A percentile compares a stretch with the other conserved stretches of the same genome.
Evolutionary conservation across 805 yeast genomes (phyloP).

Genomic region (Ogataea polymorpha): DNA sequence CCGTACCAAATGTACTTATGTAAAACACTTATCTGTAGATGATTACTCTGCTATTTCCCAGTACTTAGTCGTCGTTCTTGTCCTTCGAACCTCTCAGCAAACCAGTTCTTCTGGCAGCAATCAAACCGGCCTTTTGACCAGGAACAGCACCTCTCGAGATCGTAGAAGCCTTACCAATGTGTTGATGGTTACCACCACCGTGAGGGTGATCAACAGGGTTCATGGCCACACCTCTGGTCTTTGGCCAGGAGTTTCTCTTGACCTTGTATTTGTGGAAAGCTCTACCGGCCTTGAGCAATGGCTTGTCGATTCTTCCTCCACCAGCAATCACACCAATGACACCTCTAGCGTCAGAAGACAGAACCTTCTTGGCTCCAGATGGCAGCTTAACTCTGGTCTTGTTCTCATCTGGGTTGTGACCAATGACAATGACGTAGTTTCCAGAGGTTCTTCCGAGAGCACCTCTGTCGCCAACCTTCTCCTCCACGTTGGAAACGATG

Average conservation of each 20-base stretch:
- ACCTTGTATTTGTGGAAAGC: constrained; percentile 99
- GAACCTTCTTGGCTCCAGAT: constrained; percentile 97
- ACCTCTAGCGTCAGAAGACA: constrained; percentile 97
- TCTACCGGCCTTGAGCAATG: constrained; percentile 99
- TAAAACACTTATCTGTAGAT: constrained; percentile 1
- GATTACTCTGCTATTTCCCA: constrained; percentile 9
- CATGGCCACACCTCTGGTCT: constrained; percentile 99
- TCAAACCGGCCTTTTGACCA: constrained; percentile 99
- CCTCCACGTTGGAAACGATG: constrained; percentile 96
- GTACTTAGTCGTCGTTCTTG: constrained; percentile 32
- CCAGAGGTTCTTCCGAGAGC: constrained; percentile 99
- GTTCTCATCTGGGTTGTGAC: constrained; percentile 99
- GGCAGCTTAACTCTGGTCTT: constrained; percentile 99
- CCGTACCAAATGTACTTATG: neutral
- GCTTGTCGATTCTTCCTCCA: constrained; percentile 99
- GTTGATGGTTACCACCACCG: constrained; percentile 99
- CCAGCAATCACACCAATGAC: constrained; percentile 99
- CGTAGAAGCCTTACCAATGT: constrained; percentile 99
- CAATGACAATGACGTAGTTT: constrained; percentile 97
- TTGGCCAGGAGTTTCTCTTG: constrained; percentile 99
- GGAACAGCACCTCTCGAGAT: constrained; percentile 99
- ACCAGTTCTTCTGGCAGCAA: constrained; percentile 99
- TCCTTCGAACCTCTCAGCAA: constrained; percentile 98
- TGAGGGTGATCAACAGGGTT: constrained; percentile 99
- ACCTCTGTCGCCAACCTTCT: constrained; percentile 99